Base-by-base conservation (phyloP, 2,329 filamentous ascomycete genomes). In the Stachybotrys chartarum region DNA sequence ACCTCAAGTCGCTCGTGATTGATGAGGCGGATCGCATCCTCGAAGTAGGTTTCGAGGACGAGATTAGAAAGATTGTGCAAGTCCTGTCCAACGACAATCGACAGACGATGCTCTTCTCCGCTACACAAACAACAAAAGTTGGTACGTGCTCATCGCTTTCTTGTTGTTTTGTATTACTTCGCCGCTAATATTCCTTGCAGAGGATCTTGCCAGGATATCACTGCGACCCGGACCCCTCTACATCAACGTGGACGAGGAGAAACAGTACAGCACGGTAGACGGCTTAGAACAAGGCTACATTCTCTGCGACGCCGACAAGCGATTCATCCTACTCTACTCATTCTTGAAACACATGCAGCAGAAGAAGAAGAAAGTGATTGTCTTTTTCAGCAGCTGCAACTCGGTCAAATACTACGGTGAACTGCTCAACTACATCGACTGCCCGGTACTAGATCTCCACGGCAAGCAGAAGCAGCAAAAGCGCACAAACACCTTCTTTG, bases 391-490 rank as follows among this genome's bases (percentile, higher is more conserved):
- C 63, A 91, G 86, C 67, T 96, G 91, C 71, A 91, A 91, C 67
- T 95, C 88, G 62, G 93, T 97, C 66, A 96, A 96, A 71, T 99
- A 97, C 75, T 91, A 96, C 73, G 85, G 90, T 30, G 92, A 97
- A 71, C 83, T 99, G 31, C 84, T 99, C 62, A 97, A 97, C 77
- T 97, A 96, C 75, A 97, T 97, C 66, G 94, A 97, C 71, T 81
- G 97, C 46, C 91, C 89, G 6, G 90, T 95, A 3, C 80, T 96
- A 48, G 88, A 90, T 63, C 79, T 96, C 7, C 90, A 95, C 71
- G 94, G 91, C 62, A 97, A 99, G 75, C 91, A 96, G 75, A 99
- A 99, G 75, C 94, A 99, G 74, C 91, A 97, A 74, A 96, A 96
- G 73, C 89, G 94, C n/a, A 99, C 94, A 30, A 96, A 95, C 69